A percentile compares a stretch with the other conserved stretches of the same genome.
phyloP scores from a whole-genome alignment of 805 yeast species.

The Barnettozyma wickerhamii region DNA sequence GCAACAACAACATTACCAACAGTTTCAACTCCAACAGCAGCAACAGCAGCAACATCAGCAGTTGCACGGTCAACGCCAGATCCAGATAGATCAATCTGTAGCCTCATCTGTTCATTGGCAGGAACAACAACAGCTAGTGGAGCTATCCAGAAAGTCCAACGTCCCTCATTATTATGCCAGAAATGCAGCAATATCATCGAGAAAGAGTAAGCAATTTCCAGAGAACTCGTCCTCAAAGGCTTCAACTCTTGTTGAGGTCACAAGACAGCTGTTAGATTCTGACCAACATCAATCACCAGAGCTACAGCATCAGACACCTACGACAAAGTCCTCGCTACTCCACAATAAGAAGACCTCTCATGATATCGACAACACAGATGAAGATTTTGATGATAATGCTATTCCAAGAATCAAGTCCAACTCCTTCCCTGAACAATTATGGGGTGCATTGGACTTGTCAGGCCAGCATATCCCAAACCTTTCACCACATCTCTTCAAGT shows the following conservation, averaged over 20 bases:
- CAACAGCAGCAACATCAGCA: constrained; percentile 19
- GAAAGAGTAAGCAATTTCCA: constrained; percentile 29
- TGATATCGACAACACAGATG: constrained; percentile 29
- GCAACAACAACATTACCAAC: constrained; percentile 9
- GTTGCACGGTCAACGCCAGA: constrained; percentile 17
- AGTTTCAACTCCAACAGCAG: constrained; percentile 29
- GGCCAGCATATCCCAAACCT: constrained; percentile 78
- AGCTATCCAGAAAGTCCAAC: constrained; percentile 61
- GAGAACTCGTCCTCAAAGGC: constrained; percentile 15
- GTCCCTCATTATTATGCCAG: constrained; percentile 81
- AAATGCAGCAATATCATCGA: constrained; percentile 67
- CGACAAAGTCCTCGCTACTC: constrained; percentile 22
- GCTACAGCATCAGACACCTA: constrained; percentile 7
- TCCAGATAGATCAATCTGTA: constrained; percentile 31
- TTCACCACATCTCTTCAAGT: constrained; percentile 72
- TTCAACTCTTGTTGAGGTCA: constrained; percentile 35
- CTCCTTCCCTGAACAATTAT: constrained; percentile 63
- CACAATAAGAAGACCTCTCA: constrained; percentile 39
- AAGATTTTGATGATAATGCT: constrained; percentile 51
- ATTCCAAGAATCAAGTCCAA: constrained; percentile 56
- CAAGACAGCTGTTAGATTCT: constrained; percentile 31
- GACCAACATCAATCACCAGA: constrained; percentile 24
- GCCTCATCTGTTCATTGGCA: constrained; percentile 58
- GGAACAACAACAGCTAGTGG: constrained; percentile 72
- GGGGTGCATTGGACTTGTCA: constrained; percentile 91